Percentiles rank a stretch among this genome's conserved stretches.
phyloP scores from a whole-genome alignment of 106 monocot species.

The Chionographis japonica region DNA sequence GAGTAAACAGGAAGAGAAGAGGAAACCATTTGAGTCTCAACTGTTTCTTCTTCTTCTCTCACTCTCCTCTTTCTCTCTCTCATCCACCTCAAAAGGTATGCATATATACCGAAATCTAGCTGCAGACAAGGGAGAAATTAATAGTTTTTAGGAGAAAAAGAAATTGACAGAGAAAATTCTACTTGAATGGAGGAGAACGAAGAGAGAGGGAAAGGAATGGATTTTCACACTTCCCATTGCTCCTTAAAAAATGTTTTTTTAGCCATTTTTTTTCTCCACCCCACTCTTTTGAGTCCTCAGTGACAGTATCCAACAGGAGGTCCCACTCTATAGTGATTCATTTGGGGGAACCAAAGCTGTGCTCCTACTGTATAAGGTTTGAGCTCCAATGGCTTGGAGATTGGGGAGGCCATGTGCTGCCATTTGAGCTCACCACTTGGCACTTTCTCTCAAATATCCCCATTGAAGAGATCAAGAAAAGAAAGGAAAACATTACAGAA shows the following conservation, averaged over 20 bases:
- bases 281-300: background rate
- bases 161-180: too few species aligned
- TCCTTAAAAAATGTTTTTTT: conserved; percentile 5
- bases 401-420: conserved; percentile 50
- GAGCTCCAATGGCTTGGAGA: conserved; percentile 35
- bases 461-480: conserved; percentile 14
- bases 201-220: background rate
- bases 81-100: too few species aligned
- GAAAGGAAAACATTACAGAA: background rate
- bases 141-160: background rate
- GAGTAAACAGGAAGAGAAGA: background rate
- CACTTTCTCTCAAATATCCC: conserved; percentile 11
- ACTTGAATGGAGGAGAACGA: background rate
- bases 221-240: conserved; percentile 7
- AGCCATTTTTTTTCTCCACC: background rate
- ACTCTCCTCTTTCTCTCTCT: background rate
- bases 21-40: background rate
- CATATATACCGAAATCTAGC: too few species aligned
- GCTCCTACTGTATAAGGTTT: conserved; percentile 11
- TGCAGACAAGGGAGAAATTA: background rate
- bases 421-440: conserved; percentile 26
- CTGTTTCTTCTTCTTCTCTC: background rate
- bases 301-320: conserved; percentile 17
- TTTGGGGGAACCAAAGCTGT: conserved; percentile 15
- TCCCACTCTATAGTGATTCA: conserved; percentile 30